Conservation (phyloP, 129 eudicot genomes). For the Lonicera japonica region DNA sequence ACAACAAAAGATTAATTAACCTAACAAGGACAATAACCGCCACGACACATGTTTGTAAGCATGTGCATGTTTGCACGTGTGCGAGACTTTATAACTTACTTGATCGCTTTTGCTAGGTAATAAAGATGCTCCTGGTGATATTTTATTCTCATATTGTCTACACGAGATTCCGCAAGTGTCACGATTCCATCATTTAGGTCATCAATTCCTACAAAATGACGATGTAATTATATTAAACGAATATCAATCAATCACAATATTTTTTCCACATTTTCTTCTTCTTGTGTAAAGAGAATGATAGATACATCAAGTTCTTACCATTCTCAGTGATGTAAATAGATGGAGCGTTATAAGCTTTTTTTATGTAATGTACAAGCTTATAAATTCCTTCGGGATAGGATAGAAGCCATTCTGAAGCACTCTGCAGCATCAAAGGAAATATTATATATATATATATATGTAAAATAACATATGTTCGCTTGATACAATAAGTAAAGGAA, state of each 20-base stretch:
- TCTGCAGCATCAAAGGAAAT: not conserved
- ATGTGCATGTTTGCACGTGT: too few relatives aligned
- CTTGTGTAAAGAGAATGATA: not conserved
- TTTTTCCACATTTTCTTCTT: too few relatives aligned
- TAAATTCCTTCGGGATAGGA: constrained; percentile 13
- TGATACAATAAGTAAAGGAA: too few relatives aligned
- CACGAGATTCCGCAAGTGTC: not conserved
- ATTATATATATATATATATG: too few relatives aligned
- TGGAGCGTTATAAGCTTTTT: not conserved
- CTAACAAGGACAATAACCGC: too few relatives aligned
- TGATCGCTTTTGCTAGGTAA: not conserved
- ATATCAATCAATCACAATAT: too few relatives aligned
- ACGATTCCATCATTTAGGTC: not conserved
- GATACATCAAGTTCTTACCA: not conserved
- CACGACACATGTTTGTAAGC: too few relatives aligned
- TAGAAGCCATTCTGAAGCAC: constrained; percentile 6
- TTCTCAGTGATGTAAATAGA: constrained; percentile 12
- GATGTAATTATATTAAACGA: too few relatives aligned
- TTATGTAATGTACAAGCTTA: not conserved
- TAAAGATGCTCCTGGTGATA: not conserved
- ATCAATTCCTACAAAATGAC: not conserved
- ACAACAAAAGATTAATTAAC: too few relatives aligned
- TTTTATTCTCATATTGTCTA: too few relatives aligned
- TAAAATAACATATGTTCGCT: too few relatives aligned
- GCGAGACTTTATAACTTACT: not conserved